Evolutionary conservation across 1,284 basidiomycete species (phyloP), one percentile per base, ranked within the genome.

Genomic region (Apiotrichum gracile): DNA sequence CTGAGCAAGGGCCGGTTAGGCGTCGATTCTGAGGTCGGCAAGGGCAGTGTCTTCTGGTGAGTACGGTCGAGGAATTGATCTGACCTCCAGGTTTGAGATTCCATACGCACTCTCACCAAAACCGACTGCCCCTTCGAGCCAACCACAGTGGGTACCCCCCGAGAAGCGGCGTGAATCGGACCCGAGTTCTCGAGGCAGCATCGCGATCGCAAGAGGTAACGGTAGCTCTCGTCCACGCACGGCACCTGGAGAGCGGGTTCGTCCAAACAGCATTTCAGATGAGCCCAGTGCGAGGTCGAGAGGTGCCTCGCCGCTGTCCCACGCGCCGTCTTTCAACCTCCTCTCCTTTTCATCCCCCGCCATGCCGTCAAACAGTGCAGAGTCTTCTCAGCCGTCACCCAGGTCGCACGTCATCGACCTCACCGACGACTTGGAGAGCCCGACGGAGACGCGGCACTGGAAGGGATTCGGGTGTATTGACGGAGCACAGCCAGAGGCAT

Each of bases 1-100:
- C 78, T 90, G 34, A 85, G 82, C 50, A 85, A 86, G 13, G 91
- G 90, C 9, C 80, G 88, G 25, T 76, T 91, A 10, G 88, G 89
- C 50, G 77, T 78, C 9, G 70, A 76, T 26, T 69, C 66, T 21
- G 64, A 74, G 49, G 60, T 65, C 14, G 54, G 54, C 19, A 63
- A 74, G 41, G 73, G 77, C 4, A 64, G 61, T 8, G 67, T 67
- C 56, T 74, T 74, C 61, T 74, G 72, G 72, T 60, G 26, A 47
- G 54, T 33, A 13, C 14, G 19, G 3, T 24, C 5, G 19, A 25
- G 16, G 7, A 22, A 6, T 16, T 5, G 4, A 7, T 14, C 38
- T 34, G 26, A 40, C 27, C 5, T 12, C 17, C 47, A 49, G 47
- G 47, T 50, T 50, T 37, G 49, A 50, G 41, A 26, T 50, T 17